Conservation (phyloP, 805 yeast genomes). For the Saturnispora hagleri region DNA sequence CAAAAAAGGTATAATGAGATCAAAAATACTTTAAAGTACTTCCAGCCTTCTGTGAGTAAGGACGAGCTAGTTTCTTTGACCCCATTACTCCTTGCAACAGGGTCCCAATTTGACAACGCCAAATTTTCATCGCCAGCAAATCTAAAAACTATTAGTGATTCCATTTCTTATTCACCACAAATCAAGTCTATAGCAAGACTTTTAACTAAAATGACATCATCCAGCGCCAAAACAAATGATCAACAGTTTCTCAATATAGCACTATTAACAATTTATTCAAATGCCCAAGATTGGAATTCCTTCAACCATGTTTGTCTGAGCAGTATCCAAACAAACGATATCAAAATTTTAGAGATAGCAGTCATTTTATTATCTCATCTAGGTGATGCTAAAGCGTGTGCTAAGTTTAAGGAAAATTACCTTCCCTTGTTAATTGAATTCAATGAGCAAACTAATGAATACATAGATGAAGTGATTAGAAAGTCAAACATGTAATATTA, state of each 20-base stretch:
- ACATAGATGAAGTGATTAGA: conserved; percentile 1
- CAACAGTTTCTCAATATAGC: conserved; percentile 11
- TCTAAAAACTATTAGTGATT: neutral
- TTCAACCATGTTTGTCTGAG: conserved; percentile 7
- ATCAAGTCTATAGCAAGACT: conserved; percentile 2
- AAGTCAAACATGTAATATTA: neutral
- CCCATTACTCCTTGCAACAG: conserved; percentile 21
- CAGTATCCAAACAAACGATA: conserved; percentile 13
- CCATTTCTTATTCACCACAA: conserved; percentile 8
- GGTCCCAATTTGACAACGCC: conserved; percentile 22
- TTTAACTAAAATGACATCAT: conserved; percentile 1
- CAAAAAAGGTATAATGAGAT: conserved; percentile 17
- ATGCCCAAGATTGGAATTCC: conserved; percentile 12
- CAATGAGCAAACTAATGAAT: conserved; percentile 3
- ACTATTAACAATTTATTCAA: conserved; percentile 14
- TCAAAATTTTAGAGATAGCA: conserved; percentile 6
- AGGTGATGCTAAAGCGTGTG: conserved; percentile 7
- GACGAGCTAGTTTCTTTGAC: conserved; percentile 17
- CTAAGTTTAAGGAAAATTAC: conserved; percentile 10
- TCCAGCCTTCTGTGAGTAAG: conserved; percentile 16
- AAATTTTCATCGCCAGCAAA: conserved; percentile 16
- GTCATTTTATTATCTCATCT: conserved; percentile 10
- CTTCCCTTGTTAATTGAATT: conserved; percentile 11
- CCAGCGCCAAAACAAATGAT: conserved; percentile 1
- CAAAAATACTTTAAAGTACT: conserved; percentile 13